A percentile compares a stretch with the other conserved stretches of the same genome.
Conservation (phyloP, 164 flowering plant species). For the Stephania japonica region DNA sequence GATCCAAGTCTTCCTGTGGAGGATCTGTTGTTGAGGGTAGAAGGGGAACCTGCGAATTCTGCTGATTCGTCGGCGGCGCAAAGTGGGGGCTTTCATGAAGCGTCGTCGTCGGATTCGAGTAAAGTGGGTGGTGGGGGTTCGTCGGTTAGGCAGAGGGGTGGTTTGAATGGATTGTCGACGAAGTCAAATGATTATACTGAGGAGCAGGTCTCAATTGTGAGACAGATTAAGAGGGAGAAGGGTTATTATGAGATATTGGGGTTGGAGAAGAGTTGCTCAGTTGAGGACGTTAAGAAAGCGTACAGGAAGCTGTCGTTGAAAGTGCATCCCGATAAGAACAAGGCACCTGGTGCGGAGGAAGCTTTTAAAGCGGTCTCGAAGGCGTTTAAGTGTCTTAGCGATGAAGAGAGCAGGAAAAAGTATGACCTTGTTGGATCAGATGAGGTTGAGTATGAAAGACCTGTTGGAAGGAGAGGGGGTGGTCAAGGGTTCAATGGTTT, state of each 20-base stretch:
- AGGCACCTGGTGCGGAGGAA: conserved; percentile 90
- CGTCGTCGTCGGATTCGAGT: background rate
- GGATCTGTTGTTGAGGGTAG: conserved; percentile 42
- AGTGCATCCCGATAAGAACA: conserved; percentile 92
- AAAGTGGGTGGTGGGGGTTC: conserved; percentile 3
- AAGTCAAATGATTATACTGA: conserved; percentile 41
- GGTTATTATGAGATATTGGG: conserved; percentile 83
- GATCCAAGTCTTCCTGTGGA: conserved; percentile 64
- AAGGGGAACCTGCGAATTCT: conserved; percentile 18
- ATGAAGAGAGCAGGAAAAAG: conserved; percentile 57
- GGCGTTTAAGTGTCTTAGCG: conserved; percentile 83
- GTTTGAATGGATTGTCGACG: conserved; percentile 28
- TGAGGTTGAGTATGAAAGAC: conserved; percentile 47
- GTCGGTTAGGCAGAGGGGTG: conserved; percentile 25
- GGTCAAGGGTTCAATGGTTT: conserved; percentile 51
- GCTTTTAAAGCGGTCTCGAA: conserved; percentile 87
- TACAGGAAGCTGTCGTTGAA: conserved; percentile 79
- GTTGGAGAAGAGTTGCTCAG: conserved; percentile 54
- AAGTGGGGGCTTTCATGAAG: background rate
- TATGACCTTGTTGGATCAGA: conserved; percentile 62
- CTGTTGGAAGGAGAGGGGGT: conserved; percentile 25
- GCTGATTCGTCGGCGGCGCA: conserved; percentile 1
- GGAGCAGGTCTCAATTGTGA: conserved; percentile 67
- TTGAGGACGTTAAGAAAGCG: conserved; percentile 79
- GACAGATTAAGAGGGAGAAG: conserved; percentile 67